Evolutionary conservation across 73 alveolate species (phyloP), one percentile per base, ranked within the genome.

Genomic region (Effrenium voratum): DNA sequence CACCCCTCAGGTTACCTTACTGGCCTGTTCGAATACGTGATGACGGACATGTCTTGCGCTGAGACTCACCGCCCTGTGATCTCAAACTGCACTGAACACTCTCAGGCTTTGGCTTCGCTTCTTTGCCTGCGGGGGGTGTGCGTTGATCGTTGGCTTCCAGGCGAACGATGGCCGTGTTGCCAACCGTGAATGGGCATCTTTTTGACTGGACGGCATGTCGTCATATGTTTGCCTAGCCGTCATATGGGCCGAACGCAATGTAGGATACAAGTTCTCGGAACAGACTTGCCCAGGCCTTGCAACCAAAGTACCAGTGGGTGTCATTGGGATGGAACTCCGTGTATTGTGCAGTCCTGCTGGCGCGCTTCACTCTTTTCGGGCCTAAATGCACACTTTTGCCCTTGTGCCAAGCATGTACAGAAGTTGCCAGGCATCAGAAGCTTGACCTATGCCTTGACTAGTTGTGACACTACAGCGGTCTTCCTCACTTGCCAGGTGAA

Each of bases 1-100:
- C 40, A 30, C 28, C 41, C 2, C 13, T 38, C 46, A 83, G 95
- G 95, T 16, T 87, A 87, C 49, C 59, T 87, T 41, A 87, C 95
- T 22, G 95, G 95, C 46, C 95, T 87, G 47, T 87, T 87, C 95
- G 95, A 87, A 68, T 87, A 87, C 44, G 84, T 87, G 52, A 87
- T 87, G 95, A 87, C 95, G 32, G 95, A 87, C 95, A 87, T 87
- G 95, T 70, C 49, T 1, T 2, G 49, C 15, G 22, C 49, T 46
- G 91, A 32, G 19, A 76, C 55, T 76, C 38, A 16, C 2, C 47
- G 66, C 66, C 26, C 47, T 24, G 41, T 3, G 30, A 2, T 16
- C 44, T 36, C 40, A 3, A 2, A 73, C 28, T 32, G 50, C 22
- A 5, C 76, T 63, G 38, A 38, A 26, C 30, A 24, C 43, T 12